Evolutionary conservation across 768 basidiomycete species (phyloP).

Genomic region (Leccinum longicurvipes): DNA sequence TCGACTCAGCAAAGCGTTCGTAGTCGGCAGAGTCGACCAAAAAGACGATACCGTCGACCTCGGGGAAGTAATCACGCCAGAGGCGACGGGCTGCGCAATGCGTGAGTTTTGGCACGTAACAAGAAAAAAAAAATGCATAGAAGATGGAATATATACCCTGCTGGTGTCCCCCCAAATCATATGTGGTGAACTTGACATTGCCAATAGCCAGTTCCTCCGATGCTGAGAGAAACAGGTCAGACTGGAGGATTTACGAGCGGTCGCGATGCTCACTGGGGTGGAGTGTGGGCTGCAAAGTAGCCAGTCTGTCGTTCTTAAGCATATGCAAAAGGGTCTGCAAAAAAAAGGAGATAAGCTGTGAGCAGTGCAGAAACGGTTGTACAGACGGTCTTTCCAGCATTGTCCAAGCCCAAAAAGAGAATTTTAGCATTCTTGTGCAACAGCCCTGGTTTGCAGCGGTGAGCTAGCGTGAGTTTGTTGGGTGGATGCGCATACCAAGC

Average conservation of each 20-base stretch:
- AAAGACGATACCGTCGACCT: conserved; percentile 98
- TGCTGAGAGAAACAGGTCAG: conserved; percentile 46
- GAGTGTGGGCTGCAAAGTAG: conserved; percentile 95
- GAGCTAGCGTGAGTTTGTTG: background rate
- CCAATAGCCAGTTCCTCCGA: conserved; percentile 99
- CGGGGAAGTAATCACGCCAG: conserved; percentile 99
- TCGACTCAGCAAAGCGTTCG: conserved; percentile 94
- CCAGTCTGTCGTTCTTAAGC: conserved; percentile 98
- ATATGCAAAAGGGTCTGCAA: conserved; percentile 91
- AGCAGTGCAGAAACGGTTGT: background rate
- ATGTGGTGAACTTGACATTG: conserved; percentile 98
- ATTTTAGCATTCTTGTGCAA: conserved; percentile 99
- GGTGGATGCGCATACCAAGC: conserved; percentile 60
- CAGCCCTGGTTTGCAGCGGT: conserved; percentile 51
- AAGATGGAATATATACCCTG: conserved; percentile 58
- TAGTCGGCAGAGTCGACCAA: conserved; percentile 96
- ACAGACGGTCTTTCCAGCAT: conserved; percentile 96
- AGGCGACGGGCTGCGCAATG: conserved; percentile 76
- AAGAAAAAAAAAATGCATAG: background rate
- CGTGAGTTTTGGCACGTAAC: background rate
- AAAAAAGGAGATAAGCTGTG: background rate
- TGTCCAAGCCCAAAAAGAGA: conserved; percentile 97
- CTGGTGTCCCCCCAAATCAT: conserved; percentile 96
- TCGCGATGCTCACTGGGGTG: conserved; percentile 78
- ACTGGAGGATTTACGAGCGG: background rate